Conservation (phyloP, 164 flowering plant species). For the Macadamia tetraphylla region DNA sequence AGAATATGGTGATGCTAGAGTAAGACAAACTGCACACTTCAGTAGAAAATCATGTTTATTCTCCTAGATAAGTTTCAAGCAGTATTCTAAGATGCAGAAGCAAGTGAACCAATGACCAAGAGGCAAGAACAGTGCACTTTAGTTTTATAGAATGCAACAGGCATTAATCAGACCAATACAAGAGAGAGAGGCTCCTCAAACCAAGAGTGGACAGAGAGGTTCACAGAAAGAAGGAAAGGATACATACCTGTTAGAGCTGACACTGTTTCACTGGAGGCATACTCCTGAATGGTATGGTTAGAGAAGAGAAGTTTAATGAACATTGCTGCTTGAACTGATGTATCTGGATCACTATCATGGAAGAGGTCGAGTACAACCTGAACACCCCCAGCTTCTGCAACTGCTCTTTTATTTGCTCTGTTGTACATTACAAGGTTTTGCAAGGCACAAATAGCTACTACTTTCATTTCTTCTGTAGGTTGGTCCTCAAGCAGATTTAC, state of each 20-base stretch:
- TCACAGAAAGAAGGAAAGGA: not conserved
- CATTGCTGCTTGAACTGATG: slow-evolving; percentile 80
- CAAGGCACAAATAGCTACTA: slow-evolving; percentile 75
- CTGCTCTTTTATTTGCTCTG: slow-evolving; percentile 75
- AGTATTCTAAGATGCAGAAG: not conserved
- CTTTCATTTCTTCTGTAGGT: slow-evolving; percentile 86
- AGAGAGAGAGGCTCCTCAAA: not conserved
- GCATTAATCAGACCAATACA: not conserved
- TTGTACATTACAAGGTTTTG: slow-evolving; percentile 82
- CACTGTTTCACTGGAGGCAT: slow-evolving; percentile 52
- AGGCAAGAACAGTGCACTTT: not conserved
- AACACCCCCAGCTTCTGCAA: slow-evolving; percentile 85
- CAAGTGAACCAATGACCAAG: not conserved
- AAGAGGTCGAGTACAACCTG: slow-evolving; percentile 73
- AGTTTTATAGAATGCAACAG: not conserved
- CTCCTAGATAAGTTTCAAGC: not conserved
- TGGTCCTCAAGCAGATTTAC: slow-evolving; percentile 79
- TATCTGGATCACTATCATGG: slow-evolving; percentile 65
- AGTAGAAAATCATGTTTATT: not conserved
- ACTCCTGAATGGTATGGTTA: slow-evolving; percentile 53
- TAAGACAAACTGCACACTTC: not conserved
- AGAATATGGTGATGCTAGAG: too few relatives aligned
- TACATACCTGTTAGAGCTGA: slow-evolving; percentile 48
- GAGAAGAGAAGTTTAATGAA: slow-evolving; percentile 60
- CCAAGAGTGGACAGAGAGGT: not conserved